Evolutionary conservation across 306 rosid species (phyloP).

Genomic region (Vachellia collinsii): DNA sequence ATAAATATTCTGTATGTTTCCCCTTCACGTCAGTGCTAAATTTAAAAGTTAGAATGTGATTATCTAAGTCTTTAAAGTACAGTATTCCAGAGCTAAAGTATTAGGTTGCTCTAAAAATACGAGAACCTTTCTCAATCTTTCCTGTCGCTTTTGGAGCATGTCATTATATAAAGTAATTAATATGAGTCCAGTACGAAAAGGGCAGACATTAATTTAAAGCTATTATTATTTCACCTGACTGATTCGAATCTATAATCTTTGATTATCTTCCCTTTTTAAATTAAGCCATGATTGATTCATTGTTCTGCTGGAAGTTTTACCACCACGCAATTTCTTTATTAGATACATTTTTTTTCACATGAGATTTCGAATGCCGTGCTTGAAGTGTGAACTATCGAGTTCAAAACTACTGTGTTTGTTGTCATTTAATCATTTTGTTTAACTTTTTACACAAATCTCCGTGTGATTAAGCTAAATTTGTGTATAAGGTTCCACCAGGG

Average conservation of each 20-base stretch:
- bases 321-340: not conserved
- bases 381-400: no score
- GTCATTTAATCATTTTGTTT: no score
- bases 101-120: not conserved
- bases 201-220: not conserved
- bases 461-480: no score
- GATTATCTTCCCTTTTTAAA: not conserved
- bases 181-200: conserved; percentile 15
- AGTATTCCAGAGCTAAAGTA: not conserved
- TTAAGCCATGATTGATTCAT: not conserved
- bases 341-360: not conserved
- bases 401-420: no score
- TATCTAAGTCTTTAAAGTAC: not conserved
- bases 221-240: not conserved
- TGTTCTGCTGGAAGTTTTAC: not conserved
- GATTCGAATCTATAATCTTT: not conserved
- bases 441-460: no score
- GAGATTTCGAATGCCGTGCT: not conserved
- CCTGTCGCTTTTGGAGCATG: conserved; percentile 4
- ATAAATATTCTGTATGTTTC: not conserved
- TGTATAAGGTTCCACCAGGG: no score
- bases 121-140: not conserved
- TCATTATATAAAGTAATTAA: conserved; percentile 5
- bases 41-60: not conserved
- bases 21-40: not conserved